Conservation (phyloP, 1,139 yeast species). For the Hanseniaspora uvarum region DNA sequence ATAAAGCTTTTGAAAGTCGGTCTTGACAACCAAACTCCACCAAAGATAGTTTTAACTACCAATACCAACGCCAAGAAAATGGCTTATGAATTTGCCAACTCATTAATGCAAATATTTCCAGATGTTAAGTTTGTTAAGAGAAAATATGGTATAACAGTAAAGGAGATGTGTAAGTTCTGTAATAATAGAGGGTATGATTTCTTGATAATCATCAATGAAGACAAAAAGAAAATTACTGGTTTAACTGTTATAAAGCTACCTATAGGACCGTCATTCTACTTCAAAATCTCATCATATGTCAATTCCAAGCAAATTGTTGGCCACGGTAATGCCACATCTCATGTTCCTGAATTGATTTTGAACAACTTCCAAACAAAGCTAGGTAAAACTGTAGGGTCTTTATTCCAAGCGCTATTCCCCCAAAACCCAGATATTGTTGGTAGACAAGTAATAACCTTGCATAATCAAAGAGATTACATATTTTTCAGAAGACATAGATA, state of each 20-base stretch:
- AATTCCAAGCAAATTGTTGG: constrained; percentile 70
- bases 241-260: constrained; percentile 88
- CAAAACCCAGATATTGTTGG: constrained; percentile 89
- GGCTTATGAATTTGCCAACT: constrained; percentile 85
- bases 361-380: constrained; percentile 86
- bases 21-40: constrained; percentile 36
- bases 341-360: constrained; percentile 80
- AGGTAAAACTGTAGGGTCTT: constrained; percentile 83
- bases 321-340: constrained; percentile 84
- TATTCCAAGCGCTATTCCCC: constrained; percentile 87
- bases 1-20: constrained; percentile 24
- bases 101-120: constrained; percentile 74
- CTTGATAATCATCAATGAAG: constrained; percentile 80
- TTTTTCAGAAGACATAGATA: constrained; percentile 94
- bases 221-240: constrained; percentile 83
- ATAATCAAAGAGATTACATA: constrained; percentile 89
- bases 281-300: constrained; percentile 67
- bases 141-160: constrained; percentile 69
- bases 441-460: constrained; percentile 87
- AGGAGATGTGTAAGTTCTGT: constrained; percentile 77
- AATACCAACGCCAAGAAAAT: constrained; percentile 73
- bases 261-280: constrained; percentile 88
- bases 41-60: constrained; percentile 83
- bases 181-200: constrained; percentile 77
- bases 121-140: constrained; percentile 78